phyloP scores from a whole-genome alignment of 345 rosid genomes.

The Anacardium occidentale region DNA sequence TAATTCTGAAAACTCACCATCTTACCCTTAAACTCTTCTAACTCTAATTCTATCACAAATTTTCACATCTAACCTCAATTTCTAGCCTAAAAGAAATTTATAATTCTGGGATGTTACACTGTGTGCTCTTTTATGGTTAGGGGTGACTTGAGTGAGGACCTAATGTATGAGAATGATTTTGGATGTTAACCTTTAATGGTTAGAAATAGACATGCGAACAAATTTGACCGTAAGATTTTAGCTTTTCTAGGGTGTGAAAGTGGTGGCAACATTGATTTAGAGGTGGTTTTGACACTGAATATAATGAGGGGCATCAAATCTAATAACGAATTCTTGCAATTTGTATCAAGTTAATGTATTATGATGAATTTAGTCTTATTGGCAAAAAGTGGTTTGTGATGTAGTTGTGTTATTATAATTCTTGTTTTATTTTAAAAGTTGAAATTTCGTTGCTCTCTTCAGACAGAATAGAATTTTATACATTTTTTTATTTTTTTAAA shows the following conservation, averaged over 20 bases:
- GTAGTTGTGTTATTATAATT: too few species aligned
- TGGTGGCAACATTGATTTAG: slow-evolving; percentile 74
- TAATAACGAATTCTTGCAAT: slow-evolving; percentile 75
- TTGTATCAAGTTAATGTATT: slow-evolving; percentile 22
- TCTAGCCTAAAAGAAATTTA: too few species aligned
- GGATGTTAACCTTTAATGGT: slow-evolving; percentile 85
- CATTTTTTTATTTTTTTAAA: too few species aligned
- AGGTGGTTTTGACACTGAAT: slow-evolving; percentile 75
- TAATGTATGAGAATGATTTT: slow-evolving; percentile 91
- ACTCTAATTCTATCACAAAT: too few species aligned
- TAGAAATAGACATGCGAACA: slow-evolving; percentile 79
- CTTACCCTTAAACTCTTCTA: too few species aligned
- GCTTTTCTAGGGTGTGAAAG: slow-evolving; percentile 91
- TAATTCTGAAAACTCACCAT: too few species aligned
- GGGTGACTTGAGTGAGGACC: slow-evolving; percentile 86
- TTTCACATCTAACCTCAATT: too few species aligned
- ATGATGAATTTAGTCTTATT: not conserved
- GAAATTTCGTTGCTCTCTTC: too few species aligned
- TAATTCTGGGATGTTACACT: too few species aligned
- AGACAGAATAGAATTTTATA: too few species aligned
- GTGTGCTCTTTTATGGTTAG: slow-evolving; percentile 71
- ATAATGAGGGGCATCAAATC: slow-evolving; percentile 73
- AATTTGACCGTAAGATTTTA: slow-evolving; percentile 94
- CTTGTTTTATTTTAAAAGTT: too few species aligned
- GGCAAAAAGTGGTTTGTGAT: too few species aligned